Conservation (phyloP, 352 stramenopile genomes). For the Pilasporangium apinafurcum region DNA sequence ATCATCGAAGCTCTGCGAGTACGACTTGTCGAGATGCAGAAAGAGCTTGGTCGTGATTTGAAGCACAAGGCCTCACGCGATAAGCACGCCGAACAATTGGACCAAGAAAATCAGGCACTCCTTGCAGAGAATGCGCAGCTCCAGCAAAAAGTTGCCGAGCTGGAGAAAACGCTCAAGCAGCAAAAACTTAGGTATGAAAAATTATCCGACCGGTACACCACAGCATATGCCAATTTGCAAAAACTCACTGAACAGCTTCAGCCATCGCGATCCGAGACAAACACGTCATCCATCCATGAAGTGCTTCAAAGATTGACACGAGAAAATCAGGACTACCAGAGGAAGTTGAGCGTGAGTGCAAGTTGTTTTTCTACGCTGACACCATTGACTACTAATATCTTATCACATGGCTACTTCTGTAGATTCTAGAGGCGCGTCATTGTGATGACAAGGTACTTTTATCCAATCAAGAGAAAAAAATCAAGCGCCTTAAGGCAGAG, state of each 20-base stretch:
- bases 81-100: slow-evolving; percentile 26
- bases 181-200: slow-evolving; percentile 65
- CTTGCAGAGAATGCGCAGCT: slow-evolving; percentile 28
- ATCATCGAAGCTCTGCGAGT: slow-evolving; percentile 39
- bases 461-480: slow-evolving; percentile 52
- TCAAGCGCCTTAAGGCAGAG: slow-evolving; percentile 62
- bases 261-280: slow-evolving; percentile 3
- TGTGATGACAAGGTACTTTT: slow-evolving; percentile 48
- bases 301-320: slow-evolving; percentile 49
- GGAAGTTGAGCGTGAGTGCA: slow-evolving; percentile 29
- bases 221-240: slow-evolving; percentile 46
- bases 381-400: background rate
- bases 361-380: background rate
- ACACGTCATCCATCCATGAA: slow-evolving; percentile 19
- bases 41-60: slow-evolving; percentile 13
- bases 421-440: slow-evolving; percentile 58
- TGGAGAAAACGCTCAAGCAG: slow-evolving; percentile 34
- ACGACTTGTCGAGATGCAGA: slow-evolving; percentile 35
- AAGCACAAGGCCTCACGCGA: slow-evolving; percentile 27
- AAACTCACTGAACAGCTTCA: slow-evolving; percentile 40
- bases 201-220: slow-evolving; percentile 48
- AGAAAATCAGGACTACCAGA: slow-evolving; percentile 66
- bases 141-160: slow-evolving; percentile 25
- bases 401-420: background rate
- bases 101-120: slow-evolving; percentile 31